Evolutionary conservation across 768 basidiomycete species (phyloP).

Genomic region (Leucogyrophana mollusca): DNA sequence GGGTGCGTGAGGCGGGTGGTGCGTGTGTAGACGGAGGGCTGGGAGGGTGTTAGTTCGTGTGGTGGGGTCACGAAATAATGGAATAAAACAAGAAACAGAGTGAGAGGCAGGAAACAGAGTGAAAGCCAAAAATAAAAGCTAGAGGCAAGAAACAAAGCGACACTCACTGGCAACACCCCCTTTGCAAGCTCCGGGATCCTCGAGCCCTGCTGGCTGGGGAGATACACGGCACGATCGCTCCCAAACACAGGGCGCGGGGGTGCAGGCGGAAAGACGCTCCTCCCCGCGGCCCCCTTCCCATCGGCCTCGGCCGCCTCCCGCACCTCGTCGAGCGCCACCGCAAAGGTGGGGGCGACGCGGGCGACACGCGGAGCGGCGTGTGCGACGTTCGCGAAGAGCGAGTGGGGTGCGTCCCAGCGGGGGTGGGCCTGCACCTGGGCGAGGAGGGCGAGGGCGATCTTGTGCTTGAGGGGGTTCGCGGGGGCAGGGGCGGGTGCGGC

Average conservation of each 20-base stretch:
- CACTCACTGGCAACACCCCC: constrained; percentile 63
- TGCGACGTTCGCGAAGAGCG: constrained; percentile 56
- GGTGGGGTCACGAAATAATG: background rate
- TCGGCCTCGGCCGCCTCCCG: constrained; percentile 16
- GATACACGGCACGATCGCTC: constrained; percentile 56
- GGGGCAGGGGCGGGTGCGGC: constrained; percentile 45
- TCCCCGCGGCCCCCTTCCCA: constrained; percentile 26
- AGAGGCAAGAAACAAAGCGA: background rate
- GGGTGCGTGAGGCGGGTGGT: constrained; percentile 67
- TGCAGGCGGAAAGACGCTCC: constrained; percentile 43
- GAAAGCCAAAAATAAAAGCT: constrained; percentile 1
- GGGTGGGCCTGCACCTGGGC: constrained; percentile 52
- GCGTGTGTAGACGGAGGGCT: constrained; percentile 57
- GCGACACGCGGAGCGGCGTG: constrained; percentile 64
- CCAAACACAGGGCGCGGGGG: constrained; percentile 40
- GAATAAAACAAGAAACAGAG: background rate
- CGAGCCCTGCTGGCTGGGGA: constrained; percentile 61
- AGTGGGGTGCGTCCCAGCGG: constrained; percentile 69
- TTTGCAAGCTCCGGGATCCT: constrained; percentile 68
- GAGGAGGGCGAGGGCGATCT: constrained; percentile 72
- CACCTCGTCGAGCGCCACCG: constrained; percentile 45
- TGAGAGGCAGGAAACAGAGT: background rate
- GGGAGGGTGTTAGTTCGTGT: constrained; percentile 3
- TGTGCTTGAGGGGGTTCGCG: constrained; percentile 65
- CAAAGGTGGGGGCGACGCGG: constrained; percentile 65